These are phyloP conservation scores for Rhizopogon salebrosus DNA, from an alignment of 768 basidiomycete species.

Conservation along the genomic window DNA sequence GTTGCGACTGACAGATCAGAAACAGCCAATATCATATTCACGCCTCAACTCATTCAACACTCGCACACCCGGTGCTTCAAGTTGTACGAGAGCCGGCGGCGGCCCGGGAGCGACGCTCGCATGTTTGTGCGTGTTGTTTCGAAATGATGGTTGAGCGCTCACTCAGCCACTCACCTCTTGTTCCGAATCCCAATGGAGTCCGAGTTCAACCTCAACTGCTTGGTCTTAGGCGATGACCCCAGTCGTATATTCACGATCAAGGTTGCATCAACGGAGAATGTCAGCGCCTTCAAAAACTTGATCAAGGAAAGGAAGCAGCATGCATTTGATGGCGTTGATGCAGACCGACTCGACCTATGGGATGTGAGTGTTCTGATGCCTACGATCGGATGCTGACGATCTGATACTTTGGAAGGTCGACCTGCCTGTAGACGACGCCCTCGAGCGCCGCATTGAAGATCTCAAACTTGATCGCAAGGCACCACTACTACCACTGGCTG, in stretches of 20 bases:
- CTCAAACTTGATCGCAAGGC: not conserved
- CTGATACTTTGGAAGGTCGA: not conserved
- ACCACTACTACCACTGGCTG: not conserved
- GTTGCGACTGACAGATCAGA: too few relatives aligned
- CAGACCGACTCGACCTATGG: conserved; percentile 9
- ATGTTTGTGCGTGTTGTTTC: too few relatives aligned
- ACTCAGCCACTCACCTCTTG: too few relatives aligned
- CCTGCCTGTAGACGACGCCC: not conserved
- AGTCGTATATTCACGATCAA: too few relatives aligned
- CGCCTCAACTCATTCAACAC: too few relatives aligned
- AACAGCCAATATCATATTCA: too few relatives aligned
- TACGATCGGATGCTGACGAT: not conserved
- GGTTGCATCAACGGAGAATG: not conserved
- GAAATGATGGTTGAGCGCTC: too few relatives aligned
- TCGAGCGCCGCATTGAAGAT: not conserved
- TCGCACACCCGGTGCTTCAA: too few relatives aligned
- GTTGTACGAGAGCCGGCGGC: not conserved
- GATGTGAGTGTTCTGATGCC: conserved; percentile 10
- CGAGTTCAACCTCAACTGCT: too few relatives aligned
- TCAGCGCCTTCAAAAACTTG: conserved; percentile 10
- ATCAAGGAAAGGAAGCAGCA: conserved; percentile 12
- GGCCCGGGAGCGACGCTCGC: too few relatives aligned
- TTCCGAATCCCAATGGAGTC: too few relatives aligned
- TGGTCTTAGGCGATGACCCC: too few relatives aligned
- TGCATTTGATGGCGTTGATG: conserved; percentile 6